Base-by-base conservation (phyloP, 306 rosid genomes). In the Cucumis melo region DNA sequence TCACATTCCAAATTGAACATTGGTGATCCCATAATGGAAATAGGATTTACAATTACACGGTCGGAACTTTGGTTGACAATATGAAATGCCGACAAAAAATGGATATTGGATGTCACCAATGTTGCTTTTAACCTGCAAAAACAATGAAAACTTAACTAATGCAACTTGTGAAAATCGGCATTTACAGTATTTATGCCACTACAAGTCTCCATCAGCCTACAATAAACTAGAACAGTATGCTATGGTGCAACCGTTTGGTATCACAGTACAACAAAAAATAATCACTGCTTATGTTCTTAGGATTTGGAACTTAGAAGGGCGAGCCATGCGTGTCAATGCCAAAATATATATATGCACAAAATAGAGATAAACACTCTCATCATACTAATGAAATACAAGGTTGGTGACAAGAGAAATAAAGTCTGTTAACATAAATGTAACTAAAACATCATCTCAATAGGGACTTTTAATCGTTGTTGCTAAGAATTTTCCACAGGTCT, bases 1-100 rank as follows among this genome's bases (percentile, higher is more conserved):
- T 87, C 87, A 23, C 83, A 82, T 81, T 86, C 88, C 72, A 88
- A 64, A 85, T 92, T 90, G 81, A 85, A 82, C 78, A 85, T 91
- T 56, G 83, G 90, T 13, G 83, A 82, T 84, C 80, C 58, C 96
- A 90, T 89, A 78, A 77, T 87, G 80, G 27, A 50, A 81, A 19
- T 79, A 54, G 41, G 14, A 78, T 63, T 51, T 29, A 29, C n/a
- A 73, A 27, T 27, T 16, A 15, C 1, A 51, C 1, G 17, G 60
- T 29, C 9, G 61, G 29, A 23, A 10, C 42, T 50, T 61, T 8
- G 24, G 9, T 50, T 16, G 20, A 71, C 9, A 27, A 4, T 23
- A 20, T 1, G 71, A 34, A 63, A 63, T 6, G 2, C 46, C 5
- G 42, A 21, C 39, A 15, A 63, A 7, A 0, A 34, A 36, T 17